Conservation (phyloP, 441 rosid genomes). For the Pelargonium fulgidum region DNA sequence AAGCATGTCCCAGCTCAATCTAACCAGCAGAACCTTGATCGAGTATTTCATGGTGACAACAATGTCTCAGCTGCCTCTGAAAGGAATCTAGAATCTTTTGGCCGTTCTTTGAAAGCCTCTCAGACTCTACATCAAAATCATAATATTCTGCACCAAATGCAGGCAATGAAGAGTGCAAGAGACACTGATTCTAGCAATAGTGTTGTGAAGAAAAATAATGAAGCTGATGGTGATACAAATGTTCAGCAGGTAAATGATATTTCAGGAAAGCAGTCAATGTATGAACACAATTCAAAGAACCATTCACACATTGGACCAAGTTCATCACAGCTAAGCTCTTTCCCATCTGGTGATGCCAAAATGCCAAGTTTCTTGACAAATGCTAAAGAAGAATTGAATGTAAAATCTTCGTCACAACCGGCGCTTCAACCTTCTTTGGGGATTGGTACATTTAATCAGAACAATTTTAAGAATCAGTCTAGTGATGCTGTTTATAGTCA, state of each 20-base stretch:
- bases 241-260: conserved; percentile 26
- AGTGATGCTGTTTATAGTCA: conserved; percentile 24
- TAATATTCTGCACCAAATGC: conserved; percentile 42
- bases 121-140: conserved; percentile 32
- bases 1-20: conserved; percentile 21
- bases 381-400: conserved; percentile 24
- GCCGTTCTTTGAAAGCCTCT: conserved; percentile 40
- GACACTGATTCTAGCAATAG: conserved; percentile 41
- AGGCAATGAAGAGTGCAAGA: conserved; percentile 35
- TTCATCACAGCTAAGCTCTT: conserved; percentile 25
- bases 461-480: conserved; percentile 30
- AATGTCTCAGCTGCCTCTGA: conserved; percentile 31
- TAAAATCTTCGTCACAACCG: conserved; percentile 27
- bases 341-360: conserved; percentile 36
- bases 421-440: conserved; percentile 31
- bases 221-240: conserved; percentile 31
- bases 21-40: conserved; percentile 25
- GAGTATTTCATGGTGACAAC: conserved; percentile 19
- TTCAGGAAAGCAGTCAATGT: conserved; percentile 27
- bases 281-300: conserved; percentile 25
- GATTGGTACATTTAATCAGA: conserved; percentile 27
- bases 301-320: conserved; percentile 27
- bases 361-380: conserved; percentile 28
- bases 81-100: conserved; percentile 50
- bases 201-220: conserved; percentile 44